These are phyloP conservation scores for Penicillium thymicola DNA, from an alignment of 2,329 filamentous ascomycete species.

Conservation along the genomic window DNA sequence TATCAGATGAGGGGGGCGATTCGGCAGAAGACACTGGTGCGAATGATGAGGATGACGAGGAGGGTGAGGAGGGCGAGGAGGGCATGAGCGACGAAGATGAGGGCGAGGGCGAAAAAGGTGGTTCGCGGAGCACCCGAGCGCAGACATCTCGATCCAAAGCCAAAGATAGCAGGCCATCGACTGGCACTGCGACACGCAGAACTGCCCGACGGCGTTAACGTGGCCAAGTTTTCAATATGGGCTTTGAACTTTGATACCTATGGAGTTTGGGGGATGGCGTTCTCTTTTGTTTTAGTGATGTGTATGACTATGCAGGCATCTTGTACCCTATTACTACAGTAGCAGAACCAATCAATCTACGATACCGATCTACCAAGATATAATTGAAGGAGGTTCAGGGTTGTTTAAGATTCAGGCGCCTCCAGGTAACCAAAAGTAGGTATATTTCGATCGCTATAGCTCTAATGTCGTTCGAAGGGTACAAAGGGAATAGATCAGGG, in stretches of 20 bases:
- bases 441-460: conserved; percentile 38
- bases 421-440: conserved; percentile 33
- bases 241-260: conserved; percentile 28
- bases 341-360: neutral
- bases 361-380: neutral
- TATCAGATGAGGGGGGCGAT: conserved; percentile 39
- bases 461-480: conserved; percentile 38
- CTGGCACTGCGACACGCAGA: conserved; percentile 37
- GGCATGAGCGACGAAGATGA: conserved; percentile 39
- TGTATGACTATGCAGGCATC: conserved; percentile 6
- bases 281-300: neutral
- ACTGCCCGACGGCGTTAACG: conserved; percentile 33
- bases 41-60: conserved; percentile 41
- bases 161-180: conserved; percentile 34
- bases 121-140: conserved; percentile 40
- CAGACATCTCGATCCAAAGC: conserved; percentile 35
- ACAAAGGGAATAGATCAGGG: conserved; percentile 30
- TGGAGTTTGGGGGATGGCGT: conserved; percentile 11
- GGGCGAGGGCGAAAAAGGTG: conserved; percentile 33
- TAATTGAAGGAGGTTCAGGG: neutral
- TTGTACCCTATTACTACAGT: neutral
- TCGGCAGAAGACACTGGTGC: conserved; percentile 36
- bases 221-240: neutral
- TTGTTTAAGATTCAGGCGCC: conserved; percentile 12
- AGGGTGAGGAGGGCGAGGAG: conserved; percentile 40